phyloP scores from a whole-genome alignment of 352 stramenopile genomes.

The Pythium volutum region DNA sequence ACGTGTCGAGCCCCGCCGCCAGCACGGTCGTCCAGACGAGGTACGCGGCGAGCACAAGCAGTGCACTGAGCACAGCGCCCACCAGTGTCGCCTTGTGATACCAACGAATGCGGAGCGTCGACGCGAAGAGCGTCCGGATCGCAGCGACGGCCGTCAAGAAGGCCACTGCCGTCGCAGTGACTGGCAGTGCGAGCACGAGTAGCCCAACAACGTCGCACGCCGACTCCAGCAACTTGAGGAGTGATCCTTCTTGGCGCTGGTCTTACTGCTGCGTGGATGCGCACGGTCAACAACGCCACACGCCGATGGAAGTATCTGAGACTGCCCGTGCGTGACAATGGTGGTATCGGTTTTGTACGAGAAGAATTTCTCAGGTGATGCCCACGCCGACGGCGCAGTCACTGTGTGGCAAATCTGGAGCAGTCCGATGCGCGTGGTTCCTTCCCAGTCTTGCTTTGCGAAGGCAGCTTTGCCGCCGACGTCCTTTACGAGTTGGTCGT shows the following conservation, averaged over 20 bases:
- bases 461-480: background rate
- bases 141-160: too few species aligned
- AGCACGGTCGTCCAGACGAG: too few species aligned
- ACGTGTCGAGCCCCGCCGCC: too few species aligned
- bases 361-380: conserved; percentile 4
- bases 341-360: background rate
- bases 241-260: background rate
- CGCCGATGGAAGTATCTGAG: background rate
- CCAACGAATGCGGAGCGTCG: too few species aligned
- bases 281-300: background rate
- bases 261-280: background rate
- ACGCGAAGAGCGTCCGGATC: too few species aligned
- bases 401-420: conserved; percentile 3
- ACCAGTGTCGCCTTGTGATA: too few species aligned
- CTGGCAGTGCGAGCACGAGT: too few species aligned
- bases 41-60: too few species aligned
- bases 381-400: background rate
- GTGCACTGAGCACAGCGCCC: too few species aligned
- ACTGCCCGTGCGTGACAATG: background rate
- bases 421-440: background rate
- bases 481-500: background rate
- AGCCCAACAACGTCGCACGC: background rate
- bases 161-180: too few species aligned
- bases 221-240: background rate
- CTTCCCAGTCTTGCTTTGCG: background rate